phyloP scores from a whole-genome alignment of 2,329 filamentous ascomycete species.

The Curvularia hawaiiensis region DNA sequence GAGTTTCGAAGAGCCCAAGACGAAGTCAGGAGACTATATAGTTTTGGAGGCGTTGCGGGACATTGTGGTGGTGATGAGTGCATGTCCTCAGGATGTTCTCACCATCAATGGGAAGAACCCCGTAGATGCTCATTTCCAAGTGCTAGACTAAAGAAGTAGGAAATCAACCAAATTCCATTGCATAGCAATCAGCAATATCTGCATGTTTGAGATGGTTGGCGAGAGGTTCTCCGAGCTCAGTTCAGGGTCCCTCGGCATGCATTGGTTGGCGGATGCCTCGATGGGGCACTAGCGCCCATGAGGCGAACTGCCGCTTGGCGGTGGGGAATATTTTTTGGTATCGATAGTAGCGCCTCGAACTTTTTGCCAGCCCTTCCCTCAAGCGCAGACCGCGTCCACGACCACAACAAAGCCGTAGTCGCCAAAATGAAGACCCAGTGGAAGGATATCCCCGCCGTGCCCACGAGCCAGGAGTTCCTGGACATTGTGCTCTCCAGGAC shows the following conservation, averaged over 20 bases:
- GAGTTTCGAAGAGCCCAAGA: conserved; percentile 49
- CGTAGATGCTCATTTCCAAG: conserved; percentile 52
- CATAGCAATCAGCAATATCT: neutral
- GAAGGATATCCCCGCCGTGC: conserved; percentile 80
- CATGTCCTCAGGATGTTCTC: conserved; percentile 53
- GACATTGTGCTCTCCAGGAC: conserved; percentile 90
- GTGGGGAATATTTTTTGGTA: conserved; percentile 19
- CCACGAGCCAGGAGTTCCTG: conserved; percentile 92
- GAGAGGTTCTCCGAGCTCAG: too few relatives aligned
- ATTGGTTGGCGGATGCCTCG: neutral
- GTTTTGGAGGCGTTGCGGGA: conserved; percentile 52
- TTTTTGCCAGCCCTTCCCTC: conserved; percentile 20
- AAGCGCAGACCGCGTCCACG: conserved; percentile 24
- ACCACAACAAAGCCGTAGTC: conserved; percentile 20
- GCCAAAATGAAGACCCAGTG: conserved; percentile 48
- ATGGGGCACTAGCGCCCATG: conserved; percentile 12
- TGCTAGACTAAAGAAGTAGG: conserved; percentile 19
- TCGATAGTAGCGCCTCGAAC: conserved; percentile 18
- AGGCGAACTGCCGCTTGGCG: conserved; percentile 21
- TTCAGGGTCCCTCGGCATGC: neutral
- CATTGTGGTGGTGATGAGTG: conserved; percentile 54
- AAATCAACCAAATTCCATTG: neutral
- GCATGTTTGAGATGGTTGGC: too few relatives aligned
- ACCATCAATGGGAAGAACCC: conserved; percentile 51
- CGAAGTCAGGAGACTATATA: conserved; percentile 52